Evolutionary conservation across 345 rosid species (phyloP), one percentile per base, ranked within the genome.

Genomic region (Gossypium stocksii): DNA sequence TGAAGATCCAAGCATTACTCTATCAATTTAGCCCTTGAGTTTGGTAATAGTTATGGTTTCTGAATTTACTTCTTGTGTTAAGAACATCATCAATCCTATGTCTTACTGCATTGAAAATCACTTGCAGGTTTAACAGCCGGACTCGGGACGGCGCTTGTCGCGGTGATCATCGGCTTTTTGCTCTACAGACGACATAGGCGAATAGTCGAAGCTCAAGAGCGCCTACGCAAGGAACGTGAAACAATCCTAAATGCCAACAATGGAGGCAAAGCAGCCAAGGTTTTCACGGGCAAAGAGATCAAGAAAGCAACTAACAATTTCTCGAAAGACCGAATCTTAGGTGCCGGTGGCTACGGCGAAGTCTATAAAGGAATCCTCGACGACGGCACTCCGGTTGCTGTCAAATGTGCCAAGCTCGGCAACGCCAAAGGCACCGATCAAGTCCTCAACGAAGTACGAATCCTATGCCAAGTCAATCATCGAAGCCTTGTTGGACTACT

Each of bases 301-400:
- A 78, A 59, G 20, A 86, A 80, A 77, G 91, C 91, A 59, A 86
- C 93, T 7, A 75, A 72, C 76, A 87, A 86, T 76, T 89, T 89
- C 86, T 88, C 91, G 25, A 80, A 71, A 56, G 86, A 80, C 58
- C 79, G 84, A 34, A 85, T 86, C 46, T 72, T 89, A 17, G 93
- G 91, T n/a, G 56, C 85, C 0, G 91, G 94, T 69, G 91, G 94
- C n/a, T 89, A 85, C 3, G 90, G 94, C 0, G 91, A 87, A 70
- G 94, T 89, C 52, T 87, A 79, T 78, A 87, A 84, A 67, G 93
- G 89, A 11, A 79, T 80, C 69, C 87, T 85, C 22, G 89, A 87
- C 0, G 86, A 89, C 27, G 87, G 91, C 51, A 89, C 90, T 14
- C 38, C 74, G 38, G 81, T 83, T 0, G 91, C 93, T 3, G 78